Base-by-base conservation (phyloP, 2,329 filamentous ascomycete species). In the Coleophoma eucalyptorum region DNA sequence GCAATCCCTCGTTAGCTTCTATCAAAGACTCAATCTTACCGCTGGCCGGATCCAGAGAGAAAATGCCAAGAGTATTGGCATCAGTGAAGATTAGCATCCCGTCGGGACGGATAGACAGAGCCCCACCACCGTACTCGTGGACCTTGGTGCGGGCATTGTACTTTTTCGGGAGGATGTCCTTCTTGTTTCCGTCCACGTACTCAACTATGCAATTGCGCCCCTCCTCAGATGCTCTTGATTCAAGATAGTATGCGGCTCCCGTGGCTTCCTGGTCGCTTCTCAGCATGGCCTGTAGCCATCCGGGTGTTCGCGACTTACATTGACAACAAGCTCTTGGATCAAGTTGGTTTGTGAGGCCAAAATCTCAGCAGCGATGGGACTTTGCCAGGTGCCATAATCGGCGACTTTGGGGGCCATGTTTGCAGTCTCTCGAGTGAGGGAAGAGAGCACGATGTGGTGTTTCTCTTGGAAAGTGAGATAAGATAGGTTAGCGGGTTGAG, bases 41-140 rank as follows among this genome's bases (percentile, higher is more conserved):
- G 19, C 68, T 18, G 40, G n/a, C 63, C 0, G 72, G 69, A 7
- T 73, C 61, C 0, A 80, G 63, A 3, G 73, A 54, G 34, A 72
- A 70, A 15, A 80, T 66, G 1, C 71, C 68, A 44, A 71, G 66
- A 21, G 72, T 70, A 13, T 63, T 58, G 20, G 63, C 61, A 49
- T 78, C 72, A 11, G 71, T 71, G 54, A 80, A 78, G 37, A 80
- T 64, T 45, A 81, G 64, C 26, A 57, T 49, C 3, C 69, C 70
- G 47, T 73, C 67, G 0, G 59, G 58, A 2, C 72, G 55, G 5
- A 75, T 59, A 2, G 67, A 68, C 45, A 73, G 73, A 0, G 75
- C 64, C 3, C 70, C 70, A 11, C 77, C 78, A 2, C 78, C 78
- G 47, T 81, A 80, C 53, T 78, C 77, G 53, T 81, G 78, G 15